Percentiles rank a stretch among this genome's conserved stretches.
Conservation (phyloP, 805 yeast species). For the Ogataea methylovora region DNA sequence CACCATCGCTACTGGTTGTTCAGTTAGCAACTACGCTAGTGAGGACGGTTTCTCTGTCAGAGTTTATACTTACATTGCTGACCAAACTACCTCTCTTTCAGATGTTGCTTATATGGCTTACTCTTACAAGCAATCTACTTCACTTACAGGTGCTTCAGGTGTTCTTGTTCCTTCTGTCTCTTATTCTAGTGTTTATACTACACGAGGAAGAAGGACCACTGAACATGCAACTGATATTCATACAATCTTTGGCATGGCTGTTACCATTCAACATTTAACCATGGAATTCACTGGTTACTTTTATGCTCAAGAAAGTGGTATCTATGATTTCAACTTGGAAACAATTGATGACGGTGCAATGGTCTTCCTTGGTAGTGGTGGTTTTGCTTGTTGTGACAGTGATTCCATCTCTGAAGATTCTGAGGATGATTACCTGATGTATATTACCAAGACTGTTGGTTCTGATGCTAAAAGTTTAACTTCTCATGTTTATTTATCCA, state of each 20-base stretch:
- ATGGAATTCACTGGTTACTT: slow-evolving; percentile 21
- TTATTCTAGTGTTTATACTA: not conserved
- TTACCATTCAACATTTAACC: not conserved
- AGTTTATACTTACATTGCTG: no score
- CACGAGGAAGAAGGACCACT: not conserved
- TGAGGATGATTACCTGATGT: not conserved
- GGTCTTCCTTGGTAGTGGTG: slow-evolving; percentile 19
- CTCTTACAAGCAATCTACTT: not conserved
- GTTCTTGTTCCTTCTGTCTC: not conserved
- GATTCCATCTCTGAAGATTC: not conserved
- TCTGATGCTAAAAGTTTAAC: not conserved
- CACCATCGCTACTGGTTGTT: no score
- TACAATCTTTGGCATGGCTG: not conserved
- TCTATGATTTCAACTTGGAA: slow-evolving; percentile 9
- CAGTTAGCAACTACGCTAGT: no score
- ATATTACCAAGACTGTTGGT: not conserved
- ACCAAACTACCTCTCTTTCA: no score
- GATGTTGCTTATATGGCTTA: not conserved
- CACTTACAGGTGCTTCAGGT: not conserved
- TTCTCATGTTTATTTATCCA: slow-evolving; percentile 3
- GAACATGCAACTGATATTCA: not conserved
- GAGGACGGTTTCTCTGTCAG: no score
- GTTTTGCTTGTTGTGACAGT: slow-evolving; percentile 23
- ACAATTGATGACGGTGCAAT: slow-evolving; percentile 20
- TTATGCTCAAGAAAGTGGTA: slow-evolving; percentile 18